phyloP scores from a whole-genome alignment of 2,329 filamentous ascomycete species.

The Arthrobotrys musiformis region DNA sequence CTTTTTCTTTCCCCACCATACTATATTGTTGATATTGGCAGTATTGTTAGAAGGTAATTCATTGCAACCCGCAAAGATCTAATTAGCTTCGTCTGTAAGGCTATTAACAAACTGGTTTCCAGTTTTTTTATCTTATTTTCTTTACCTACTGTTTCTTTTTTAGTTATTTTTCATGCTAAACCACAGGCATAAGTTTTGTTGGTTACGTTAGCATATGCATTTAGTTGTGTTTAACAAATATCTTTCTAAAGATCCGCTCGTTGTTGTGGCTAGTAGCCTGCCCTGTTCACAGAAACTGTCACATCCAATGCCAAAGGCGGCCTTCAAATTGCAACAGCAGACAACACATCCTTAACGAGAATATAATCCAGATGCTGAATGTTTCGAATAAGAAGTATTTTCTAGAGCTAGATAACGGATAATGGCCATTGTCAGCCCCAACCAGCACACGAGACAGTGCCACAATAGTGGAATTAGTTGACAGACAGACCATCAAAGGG shows the following conservation, averaged over 20 bases:
- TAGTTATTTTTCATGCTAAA: neutral
- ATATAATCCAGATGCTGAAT: neutral
- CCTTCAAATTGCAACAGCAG: neutral
- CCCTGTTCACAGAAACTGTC: neutral
- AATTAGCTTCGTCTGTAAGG: neutral
- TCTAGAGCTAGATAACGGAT: neutral
- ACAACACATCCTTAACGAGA: neutral
- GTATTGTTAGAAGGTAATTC: neutral
- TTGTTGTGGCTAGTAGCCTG: neutral
- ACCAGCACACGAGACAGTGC: neutral
- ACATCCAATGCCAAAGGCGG: neutral
- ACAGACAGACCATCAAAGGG: too few species aligned
- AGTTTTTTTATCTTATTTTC: neutral
- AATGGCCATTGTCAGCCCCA: neutral
- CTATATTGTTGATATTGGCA: neutral
- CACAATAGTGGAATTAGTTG: neutral
- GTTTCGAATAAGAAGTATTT: neutral
- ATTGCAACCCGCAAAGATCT: neutral
- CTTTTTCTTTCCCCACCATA: neutral
- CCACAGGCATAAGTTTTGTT: neutral
- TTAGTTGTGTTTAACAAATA: neutral
- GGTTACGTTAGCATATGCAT: neutral
- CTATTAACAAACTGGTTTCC: neutral
- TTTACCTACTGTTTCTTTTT: neutral
- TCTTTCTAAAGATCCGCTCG: neutral